Percentiles rank a stretch among this genome's conserved stretches.
Evolutionary conservation across 495 filamentous ascomycete species (phyloP).

Genomic region (Polyplosphaeria fusca): DNA sequence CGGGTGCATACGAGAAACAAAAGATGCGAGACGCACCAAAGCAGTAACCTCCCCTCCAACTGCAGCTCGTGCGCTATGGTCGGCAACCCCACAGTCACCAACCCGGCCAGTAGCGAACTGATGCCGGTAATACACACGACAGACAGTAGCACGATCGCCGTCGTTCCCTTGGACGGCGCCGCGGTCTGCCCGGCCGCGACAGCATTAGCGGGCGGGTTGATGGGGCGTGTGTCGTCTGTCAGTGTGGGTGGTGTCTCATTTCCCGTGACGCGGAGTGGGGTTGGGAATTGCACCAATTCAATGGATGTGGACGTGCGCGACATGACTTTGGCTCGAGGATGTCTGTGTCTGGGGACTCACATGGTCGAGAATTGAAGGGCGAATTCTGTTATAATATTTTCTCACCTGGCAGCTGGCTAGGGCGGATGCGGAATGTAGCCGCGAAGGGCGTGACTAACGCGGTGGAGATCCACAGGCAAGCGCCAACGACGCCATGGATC

Average conservation of each 20-base stretch:
- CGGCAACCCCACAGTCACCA: constrained; percentile 50
- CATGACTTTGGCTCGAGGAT: constrained; percentile 10
- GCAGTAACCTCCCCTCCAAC: constrained; percentile 40
- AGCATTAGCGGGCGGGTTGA: constrained; percentile 2
- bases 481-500: too few relatives aligned
- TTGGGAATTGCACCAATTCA: constrained; percentile 4
- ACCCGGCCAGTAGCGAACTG: constrained; percentile 43
- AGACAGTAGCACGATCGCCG: constrained; percentile 44
- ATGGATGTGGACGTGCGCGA: constrained; percentile 18
- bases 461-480: too few relatives aligned
- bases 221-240: constrained; percentile 5
- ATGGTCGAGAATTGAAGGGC: too few relatives aligned
- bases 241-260: background rate
- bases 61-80: constrained; percentile 49
- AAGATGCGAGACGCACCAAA: constrained; percentile 43
- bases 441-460: too few relatives aligned
- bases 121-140: constrained; percentile 40
- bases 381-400: too few relatives aligned
- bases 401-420: too few relatives aligned
- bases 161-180: constrained; percentile 26
- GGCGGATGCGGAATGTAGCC: too few relatives aligned
- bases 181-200: constrained; percentile 1
- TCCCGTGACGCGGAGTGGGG: constrained; percentile 6
- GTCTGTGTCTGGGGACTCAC: too few relatives aligned
- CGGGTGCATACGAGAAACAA: background rate